Percentiles rank a stretch among this genome's conserved stretches.
Evolutionary conservation across 345 rosid species (phyloP).

Genomic region (Limnanthes douglasii): DNA sequence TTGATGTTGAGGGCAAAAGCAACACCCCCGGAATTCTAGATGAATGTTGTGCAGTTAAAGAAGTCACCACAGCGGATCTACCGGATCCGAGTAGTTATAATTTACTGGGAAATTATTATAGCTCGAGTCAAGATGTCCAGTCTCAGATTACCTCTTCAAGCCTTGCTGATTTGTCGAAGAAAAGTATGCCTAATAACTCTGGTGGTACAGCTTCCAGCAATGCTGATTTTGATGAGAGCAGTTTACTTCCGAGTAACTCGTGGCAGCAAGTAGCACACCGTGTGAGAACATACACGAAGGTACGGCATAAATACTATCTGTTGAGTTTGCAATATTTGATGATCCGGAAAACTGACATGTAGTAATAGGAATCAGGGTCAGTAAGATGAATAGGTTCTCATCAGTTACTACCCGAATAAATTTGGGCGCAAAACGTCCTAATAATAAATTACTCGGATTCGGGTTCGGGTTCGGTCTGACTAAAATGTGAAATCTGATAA

Average conservation of each 20-base stretch:
- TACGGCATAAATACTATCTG: too few relatives aligned
- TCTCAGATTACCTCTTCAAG: slow-evolving; percentile 90
- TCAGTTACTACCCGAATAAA: too few relatives aligned
- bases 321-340: too few relatives aligned
- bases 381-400: too few relatives aligned
- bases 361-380: too few relatives aligned
- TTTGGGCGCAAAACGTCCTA: too few relatives aligned
- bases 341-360: too few relatives aligned
- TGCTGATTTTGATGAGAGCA: slow-evolving; percentile 51
- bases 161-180: slow-evolving; percentile 71
- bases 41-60: slow-evolving; percentile 57
- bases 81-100: slow-evolving; percentile 56
- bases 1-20: too few relatives aligned
- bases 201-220: slow-evolving; percentile 89
- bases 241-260: slow-evolving; percentile 28
- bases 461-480: too few relatives aligned
- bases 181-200: slow-evolving; percentile 64
- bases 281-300: slow-evolving; percentile 64
- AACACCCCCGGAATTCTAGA: slow-evolving; percentile 51
- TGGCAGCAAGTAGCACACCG: slow-evolving; percentile 53
- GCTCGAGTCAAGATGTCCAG: slow-evolving; percentile 82
- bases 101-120: slow-evolving; percentile 46
- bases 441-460: too few relatives aligned
- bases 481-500: too few relatives aligned
- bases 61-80: slow-evolving; percentile 40